These are phyloP conservation scores for Eucalyptus pauciflora DNA, from an alignment of 345 rosid genomes.

Conservation along the genomic window DNA sequence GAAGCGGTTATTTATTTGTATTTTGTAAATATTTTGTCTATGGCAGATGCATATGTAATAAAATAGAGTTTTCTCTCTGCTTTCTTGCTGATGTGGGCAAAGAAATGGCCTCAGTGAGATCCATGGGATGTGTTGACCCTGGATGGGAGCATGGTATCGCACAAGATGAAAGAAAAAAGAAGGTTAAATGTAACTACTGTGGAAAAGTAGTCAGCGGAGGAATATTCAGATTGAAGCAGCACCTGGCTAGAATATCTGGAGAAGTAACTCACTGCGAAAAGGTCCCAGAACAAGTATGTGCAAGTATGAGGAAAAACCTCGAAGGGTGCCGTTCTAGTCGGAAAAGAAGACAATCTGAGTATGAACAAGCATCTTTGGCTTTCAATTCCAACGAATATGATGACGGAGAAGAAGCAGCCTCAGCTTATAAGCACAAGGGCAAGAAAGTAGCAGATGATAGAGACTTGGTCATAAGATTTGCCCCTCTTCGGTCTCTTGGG, in stretches of 20 bases:
- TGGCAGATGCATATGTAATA: background rate
- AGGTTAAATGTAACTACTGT: conserved; percentile 28
- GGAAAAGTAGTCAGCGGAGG: conserved; percentile 27
- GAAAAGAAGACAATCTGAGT: conserved; percentile 11
- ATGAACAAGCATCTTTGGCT: conserved; percentile 5
- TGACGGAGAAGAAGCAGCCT: conserved; percentile 10
- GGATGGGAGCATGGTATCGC: conserved; percentile 38
- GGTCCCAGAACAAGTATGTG: conserved; percentile 18
- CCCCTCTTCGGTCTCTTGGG: conserved; percentile 30
- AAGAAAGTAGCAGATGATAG: conserved; percentile 7
- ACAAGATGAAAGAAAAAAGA: conserved; percentile 24
- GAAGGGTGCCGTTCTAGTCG: conserved; percentile 21
- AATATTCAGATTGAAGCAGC: conserved; percentile 23
- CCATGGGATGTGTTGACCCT: conserved; percentile 16
- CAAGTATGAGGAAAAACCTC: conserved; percentile 24
- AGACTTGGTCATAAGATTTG: conserved; percentile 1
- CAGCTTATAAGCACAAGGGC: conserved; percentile 7
- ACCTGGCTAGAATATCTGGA: conserved; percentile 24
- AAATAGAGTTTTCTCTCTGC: background rate
- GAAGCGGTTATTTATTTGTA: background rate
- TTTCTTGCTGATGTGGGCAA: background rate
- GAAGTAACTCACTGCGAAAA: conserved; percentile 26
- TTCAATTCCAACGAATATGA: background rate
- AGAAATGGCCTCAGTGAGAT: conserved; percentile 14
- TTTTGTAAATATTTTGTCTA: background rate